These are phyloP conservation scores for Amoeboaphelidium occidentale DNA, from an alignment of 371 early-diverging fungal species.

Conservation along the genomic window DNA sequence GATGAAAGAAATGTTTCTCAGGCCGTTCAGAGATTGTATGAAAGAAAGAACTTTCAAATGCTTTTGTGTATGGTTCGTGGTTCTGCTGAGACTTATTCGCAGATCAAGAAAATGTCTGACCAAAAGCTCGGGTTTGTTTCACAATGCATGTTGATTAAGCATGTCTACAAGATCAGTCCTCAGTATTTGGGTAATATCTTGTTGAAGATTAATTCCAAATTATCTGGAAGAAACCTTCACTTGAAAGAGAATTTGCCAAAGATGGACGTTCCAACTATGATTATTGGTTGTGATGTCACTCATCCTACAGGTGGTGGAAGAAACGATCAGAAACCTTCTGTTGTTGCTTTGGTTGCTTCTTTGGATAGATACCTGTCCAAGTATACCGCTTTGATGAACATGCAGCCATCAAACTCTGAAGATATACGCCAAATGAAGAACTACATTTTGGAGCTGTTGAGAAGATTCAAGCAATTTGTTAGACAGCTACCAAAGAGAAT, in stretches of 20 bases:
- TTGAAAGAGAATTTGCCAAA: constrained; percentile 23
- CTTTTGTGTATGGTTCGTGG: not conserved
- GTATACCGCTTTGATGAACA: constrained; percentile 51
- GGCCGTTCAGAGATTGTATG: not conserved
- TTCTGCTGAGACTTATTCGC: constrained; percentile 21
- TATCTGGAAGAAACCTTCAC: constrained; percentile 24
- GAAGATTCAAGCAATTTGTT: constrained; percentile 55
- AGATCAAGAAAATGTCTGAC: constrained; percentile 81
- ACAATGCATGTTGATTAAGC: constrained; percentile 67
- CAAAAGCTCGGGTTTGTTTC: constrained; percentile 70
- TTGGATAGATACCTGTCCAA: not conserved
- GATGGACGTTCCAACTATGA: constrained; percentile 43
- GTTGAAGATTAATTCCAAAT: constrained; percentile 66
- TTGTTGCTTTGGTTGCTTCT: not conserved
- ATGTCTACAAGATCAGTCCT: constrained; percentile 28
- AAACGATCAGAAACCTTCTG: not conserved
- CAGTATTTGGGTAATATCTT: constrained; percentile 56
- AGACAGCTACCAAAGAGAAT: constrained; percentile 67
- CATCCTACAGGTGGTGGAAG: constrained; percentile 15
- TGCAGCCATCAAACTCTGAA: constrained; percentile 36
- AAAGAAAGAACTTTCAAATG: not conserved
- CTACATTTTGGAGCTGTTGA: constrained; percentile 54
- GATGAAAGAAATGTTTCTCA: not conserved
- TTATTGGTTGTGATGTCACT: constrained; percentile 87
- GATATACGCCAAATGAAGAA: constrained; percentile 27